A percentile compares a stretch with the other conserved stretches of the same genome.
Evolutionary conservation across 139 green algal species (phyloP).

Genomic region (Chlorella sp.): DNA sequence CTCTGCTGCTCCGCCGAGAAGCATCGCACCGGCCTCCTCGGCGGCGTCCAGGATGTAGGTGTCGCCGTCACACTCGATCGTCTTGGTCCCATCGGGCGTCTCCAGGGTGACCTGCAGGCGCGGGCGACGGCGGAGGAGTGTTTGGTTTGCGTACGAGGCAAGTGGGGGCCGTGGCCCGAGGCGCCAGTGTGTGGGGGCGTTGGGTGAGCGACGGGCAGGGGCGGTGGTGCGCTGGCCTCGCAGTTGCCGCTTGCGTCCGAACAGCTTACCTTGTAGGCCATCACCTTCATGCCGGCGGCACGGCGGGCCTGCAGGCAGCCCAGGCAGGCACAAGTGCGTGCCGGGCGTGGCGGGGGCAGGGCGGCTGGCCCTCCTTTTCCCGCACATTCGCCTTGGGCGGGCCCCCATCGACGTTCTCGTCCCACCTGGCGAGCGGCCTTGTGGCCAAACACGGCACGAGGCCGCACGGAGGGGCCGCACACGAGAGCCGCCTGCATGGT

Average conservation of each 20-base stretch:
- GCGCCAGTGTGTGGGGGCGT: background rate
- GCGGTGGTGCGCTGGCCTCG: background rate
- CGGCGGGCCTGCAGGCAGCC: background rate
- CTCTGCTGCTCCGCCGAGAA: background rate
- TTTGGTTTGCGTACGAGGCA: too few relatives aligned
- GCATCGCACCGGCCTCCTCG: conserved; percentile 41
- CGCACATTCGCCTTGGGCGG: too few relatives aligned
- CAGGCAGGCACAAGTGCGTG: too few relatives aligned
- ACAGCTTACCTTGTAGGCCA: conserved; percentile 58
- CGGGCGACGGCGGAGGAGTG: background rate
- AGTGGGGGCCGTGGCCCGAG: too few relatives aligned
- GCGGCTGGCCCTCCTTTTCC: too few relatives aligned
- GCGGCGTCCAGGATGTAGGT: conserved; percentile 81
- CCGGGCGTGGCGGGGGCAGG: too few relatives aligned
- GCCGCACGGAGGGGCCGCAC: too few relatives aligned
- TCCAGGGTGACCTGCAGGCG: conserved; percentile 49
- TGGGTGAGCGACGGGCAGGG: background rate
- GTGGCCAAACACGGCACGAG: too few relatives aligned
- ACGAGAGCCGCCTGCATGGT: too few relatives aligned
- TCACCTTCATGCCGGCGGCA: conserved; percentile 26
- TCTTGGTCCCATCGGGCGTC: conserved; percentile 59
- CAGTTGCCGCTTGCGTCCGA: background rate
- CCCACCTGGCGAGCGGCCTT: too few relatives aligned
- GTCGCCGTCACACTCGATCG: conserved; percentile 71
- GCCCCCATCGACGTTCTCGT: too few relatives aligned